These are phyloP conservation scores for Ogataea ramenticola DNA, from an alignment of 805 yeast species.

Conservation along the genomic window DNA sequence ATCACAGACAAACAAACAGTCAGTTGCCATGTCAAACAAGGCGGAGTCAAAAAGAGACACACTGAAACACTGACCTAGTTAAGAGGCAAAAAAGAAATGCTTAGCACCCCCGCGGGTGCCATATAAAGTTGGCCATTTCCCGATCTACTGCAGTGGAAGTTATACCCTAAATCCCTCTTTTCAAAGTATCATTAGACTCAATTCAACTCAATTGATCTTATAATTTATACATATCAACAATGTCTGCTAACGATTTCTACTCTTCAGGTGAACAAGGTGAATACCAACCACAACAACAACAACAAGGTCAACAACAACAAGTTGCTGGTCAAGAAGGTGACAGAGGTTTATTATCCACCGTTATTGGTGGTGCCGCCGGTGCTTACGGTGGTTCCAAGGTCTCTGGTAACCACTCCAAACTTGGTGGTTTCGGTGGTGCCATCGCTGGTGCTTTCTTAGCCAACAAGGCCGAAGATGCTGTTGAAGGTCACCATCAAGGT, in stretches of 20 bases:
- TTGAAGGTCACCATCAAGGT: slow-evolving; percentile 20
- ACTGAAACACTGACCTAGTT: no score
- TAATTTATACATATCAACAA: slow-evolving; percentile 11
- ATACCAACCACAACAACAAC: slow-evolving; percentile 25
- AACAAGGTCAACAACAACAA: slow-evolving; percentile 22
- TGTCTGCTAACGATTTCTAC: slow-evolving; percentile 56
- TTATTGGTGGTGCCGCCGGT: slow-evolving; percentile 48
- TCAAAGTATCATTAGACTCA: not conserved
- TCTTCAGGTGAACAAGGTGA: slow-evolving; percentile 34
- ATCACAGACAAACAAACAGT: no score
- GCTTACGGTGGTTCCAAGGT: slow-evolving; percentile 43
- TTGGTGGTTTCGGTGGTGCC: slow-evolving; percentile 47
- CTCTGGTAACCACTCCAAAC: slow-evolving; percentile 31
- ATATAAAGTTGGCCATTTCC: no score
- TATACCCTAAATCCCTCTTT: no score
- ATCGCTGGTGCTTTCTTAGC: slow-evolving; percentile 49
- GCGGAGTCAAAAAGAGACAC: no score
- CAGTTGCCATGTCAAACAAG: no score
- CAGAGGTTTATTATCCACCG: slow-evolving; percentile 36
- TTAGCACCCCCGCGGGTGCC: no score
- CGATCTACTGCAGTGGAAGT: no score
- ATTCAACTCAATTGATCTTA: not conserved
- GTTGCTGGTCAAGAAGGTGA: slow-evolving; percentile 23
- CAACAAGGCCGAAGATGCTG: slow-evolving; percentile 36
- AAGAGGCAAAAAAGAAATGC: no score